Percentiles rank a stretch among this genome's conserved stretches.
phyloP scores from a whole-genome alignment of 148 eudicot species.

The Selenicereus undatus region DNA sequence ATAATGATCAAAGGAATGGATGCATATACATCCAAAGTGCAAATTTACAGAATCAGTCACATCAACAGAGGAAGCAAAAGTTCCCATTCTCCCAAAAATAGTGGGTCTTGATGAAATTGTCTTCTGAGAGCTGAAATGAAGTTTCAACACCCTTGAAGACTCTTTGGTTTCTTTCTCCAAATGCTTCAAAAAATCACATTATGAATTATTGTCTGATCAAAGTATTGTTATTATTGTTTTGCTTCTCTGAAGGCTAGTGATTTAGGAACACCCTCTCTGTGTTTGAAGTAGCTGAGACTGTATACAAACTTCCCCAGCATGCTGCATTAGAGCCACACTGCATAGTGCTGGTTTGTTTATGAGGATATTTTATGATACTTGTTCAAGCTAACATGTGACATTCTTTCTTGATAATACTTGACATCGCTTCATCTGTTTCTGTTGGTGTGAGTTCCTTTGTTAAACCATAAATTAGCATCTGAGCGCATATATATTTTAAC shows the following conservation, averaged over 20 bases:
- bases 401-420: not conserved
- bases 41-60: too few species aligned
- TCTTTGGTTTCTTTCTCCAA: not conserved
- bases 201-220: not conserved
- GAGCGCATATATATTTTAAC: conserved; percentile 18
- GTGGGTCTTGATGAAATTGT: too few species aligned
- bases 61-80: too few species aligned
- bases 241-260: too few species aligned
- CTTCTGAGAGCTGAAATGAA: too few species aligned
- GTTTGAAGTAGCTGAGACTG: too few species aligned
- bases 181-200: not conserved
- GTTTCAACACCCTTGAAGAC: too few species aligned
- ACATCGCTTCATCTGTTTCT: not conserved
- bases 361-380: not conserved
- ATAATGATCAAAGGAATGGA: too few species aligned
- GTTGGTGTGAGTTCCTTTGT: not conserved
- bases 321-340: too few species aligned
- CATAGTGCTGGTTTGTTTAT: not conserved
- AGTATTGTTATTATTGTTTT: not conserved
- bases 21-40: not conserved
- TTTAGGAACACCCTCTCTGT: too few species aligned
- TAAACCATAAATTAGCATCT: not conserved
- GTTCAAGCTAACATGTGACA: not conserved
- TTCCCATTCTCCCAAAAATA: too few species aligned
- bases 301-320: too few species aligned